These are phyloP conservation scores for Dendrocalamus latiflorus DNA, from an alignment of 202 grass and related monocot species.

Conservation along the genomic window DNA sequence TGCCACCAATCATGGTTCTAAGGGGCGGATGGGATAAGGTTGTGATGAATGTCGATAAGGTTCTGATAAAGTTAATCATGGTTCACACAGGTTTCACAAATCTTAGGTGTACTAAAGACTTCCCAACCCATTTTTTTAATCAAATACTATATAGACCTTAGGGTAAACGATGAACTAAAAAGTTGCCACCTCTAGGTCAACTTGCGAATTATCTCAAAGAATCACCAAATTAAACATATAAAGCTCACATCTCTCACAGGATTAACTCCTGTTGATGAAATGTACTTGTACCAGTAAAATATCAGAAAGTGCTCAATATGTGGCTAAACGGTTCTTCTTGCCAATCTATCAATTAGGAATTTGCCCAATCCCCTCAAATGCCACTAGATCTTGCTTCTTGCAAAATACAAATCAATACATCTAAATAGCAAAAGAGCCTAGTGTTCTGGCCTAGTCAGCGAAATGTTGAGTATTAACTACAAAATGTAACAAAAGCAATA, in stretches of 20 bases:
- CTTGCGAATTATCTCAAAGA: background rate
- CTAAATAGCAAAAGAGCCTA: background rate
- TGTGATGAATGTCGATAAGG: constrained; percentile 6
- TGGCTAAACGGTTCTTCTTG: background rate
- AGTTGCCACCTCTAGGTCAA: background rate
- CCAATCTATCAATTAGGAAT: background rate
- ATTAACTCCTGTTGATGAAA: background rate
- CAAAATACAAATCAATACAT: background rate
- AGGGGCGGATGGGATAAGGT: background rate
- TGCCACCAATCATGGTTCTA: background rate
- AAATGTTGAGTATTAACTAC: background rate
- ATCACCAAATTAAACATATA: background rate
- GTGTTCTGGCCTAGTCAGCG: background rate
- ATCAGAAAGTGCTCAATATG: background rate
- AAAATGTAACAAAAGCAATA: constrained; percentile 5
- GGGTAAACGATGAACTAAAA: background rate
- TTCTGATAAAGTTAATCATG: constrained; percentile 13
- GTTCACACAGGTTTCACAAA: background rate
- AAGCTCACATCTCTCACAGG: background rate
- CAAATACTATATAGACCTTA: background rate
- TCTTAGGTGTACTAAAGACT: background rate
- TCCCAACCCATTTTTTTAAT: background rate
- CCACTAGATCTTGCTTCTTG: background rate
- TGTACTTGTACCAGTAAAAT: background rate
- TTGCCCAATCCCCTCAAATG: background rate